Conservation (phyloP, 2,329 filamentous ascomycete genomes). For the Cytospora leucostoma region DNA sequence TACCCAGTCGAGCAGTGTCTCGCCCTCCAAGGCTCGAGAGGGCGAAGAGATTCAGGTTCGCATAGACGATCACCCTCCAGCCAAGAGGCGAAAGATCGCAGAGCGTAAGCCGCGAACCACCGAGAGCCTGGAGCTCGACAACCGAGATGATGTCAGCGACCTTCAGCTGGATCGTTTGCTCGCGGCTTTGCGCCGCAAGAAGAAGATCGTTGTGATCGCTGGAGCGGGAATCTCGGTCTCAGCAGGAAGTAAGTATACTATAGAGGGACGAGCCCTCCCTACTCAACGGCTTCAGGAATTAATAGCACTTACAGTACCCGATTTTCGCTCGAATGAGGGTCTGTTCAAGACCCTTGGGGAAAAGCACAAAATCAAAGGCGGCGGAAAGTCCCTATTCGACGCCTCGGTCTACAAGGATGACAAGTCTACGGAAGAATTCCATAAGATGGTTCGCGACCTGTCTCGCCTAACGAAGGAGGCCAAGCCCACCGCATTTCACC, state of each 20-base stretch:
- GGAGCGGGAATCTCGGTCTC: conserved; percentile 97
- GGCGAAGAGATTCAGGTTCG: conserved; percentile 43
- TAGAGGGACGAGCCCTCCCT: conserved; percentile 13
- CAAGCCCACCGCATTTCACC: conserved; percentile 85
- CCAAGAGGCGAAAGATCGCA: conserved; percentile 73
- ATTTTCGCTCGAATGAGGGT: conserved; percentile 90
- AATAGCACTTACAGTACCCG: conserved; percentile 65
- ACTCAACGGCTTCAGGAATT: conserved; percentile 16
- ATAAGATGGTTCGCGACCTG: conserved; percentile 92
- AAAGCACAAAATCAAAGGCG: conserved; percentile 88
- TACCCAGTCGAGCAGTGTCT: conserved; percentile 51
- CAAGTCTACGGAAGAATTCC: conserved; percentile 84
- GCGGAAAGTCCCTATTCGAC: conserved; percentile 94
- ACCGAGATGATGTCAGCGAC: conserved; percentile 50
- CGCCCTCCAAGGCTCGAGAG: conserved; percentile 50
- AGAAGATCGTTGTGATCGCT: conserved; percentile 95
- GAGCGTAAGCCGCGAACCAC: conserved; percentile 69
- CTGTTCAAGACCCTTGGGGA: conserved; percentile 83
- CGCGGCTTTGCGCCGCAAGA: conserved; percentile 77
- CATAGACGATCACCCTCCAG: conserved; percentile 61
- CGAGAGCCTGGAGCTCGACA: conserved; percentile 73
- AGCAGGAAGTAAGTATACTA: conserved; percentile 72
- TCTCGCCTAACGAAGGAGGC: conserved; percentile 76
- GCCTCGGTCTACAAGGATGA: conserved; percentile 96
- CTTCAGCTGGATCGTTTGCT: conserved; percentile 71